These are phyloP conservation scores for Miamiensis avidus DNA, from an alignment of 169 alveolate species.

Conservation along the genomic window DNA sequence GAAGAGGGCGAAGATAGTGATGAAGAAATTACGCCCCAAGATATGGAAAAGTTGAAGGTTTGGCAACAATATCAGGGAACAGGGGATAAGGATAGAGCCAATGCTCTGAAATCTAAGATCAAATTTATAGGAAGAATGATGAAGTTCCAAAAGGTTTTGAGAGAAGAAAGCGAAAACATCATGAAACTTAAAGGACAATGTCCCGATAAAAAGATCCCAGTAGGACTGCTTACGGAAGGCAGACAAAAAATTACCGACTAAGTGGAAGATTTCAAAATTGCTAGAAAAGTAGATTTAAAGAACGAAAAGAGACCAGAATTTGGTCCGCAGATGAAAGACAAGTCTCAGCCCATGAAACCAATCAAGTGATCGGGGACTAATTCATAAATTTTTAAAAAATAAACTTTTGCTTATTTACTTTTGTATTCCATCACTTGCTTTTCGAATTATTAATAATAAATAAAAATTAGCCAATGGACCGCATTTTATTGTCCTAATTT, in stretches of 20 bases:
- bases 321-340: conserved; percentile 21
- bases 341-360: conserved; percentile 5
- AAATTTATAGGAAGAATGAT: conserved; percentile 44
- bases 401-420: too few relatives aligned
- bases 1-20: conserved; percentile 44
- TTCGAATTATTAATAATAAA: too few relatives aligned
- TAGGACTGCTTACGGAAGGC: conserved; percentile 65
- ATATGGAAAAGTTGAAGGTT: conserved; percentile 23
- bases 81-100: conserved; percentile 22
- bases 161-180: conserved; percentile 72
- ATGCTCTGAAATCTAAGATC: conserved; percentile 54
- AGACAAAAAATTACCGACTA: conserved; percentile 46
- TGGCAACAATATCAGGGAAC: not conserved
- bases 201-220: conserved; percentile 82
- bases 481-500: too few relatives aligned
- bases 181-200: conserved; percentile 73
- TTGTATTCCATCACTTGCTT: too few relatives aligned
- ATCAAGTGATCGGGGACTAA: too few relatives aligned
- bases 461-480: too few relatives aligned
- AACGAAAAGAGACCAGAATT: conserved; percentile 76
- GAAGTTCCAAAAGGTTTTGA: conserved; percentile 53
- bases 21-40: not conserved
- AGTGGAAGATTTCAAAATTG: conserved; percentile 58
- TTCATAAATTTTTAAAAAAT: too few relatives aligned
- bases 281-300: conserved; percentile 56